Base-by-base conservation (phyloP, 192 early-diverging fungal genomes). In the Endogone sp. region DNA sequence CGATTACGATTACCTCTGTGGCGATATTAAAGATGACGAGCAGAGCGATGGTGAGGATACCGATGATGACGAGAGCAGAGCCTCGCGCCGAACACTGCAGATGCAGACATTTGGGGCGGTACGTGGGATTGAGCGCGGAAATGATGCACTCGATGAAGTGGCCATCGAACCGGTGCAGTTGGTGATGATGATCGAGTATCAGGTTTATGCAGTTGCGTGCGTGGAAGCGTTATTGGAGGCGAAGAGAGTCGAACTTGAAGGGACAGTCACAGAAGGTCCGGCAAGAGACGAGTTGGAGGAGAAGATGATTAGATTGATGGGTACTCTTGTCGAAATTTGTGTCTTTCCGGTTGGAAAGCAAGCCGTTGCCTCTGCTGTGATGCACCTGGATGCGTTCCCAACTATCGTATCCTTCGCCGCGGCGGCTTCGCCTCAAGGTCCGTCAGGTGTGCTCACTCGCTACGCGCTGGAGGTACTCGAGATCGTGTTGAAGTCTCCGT, bases 81-180 rank as follows among this genome's bases (percentile, higher is more conserved):
- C 70, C 16, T 6, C 16, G n/a, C 29, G 70, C 11, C 70, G 32
- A 16, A 67, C 66, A n/a, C 55, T 71, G 22, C 59, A n/a, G 24
- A 71, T 71, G 70, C 70, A 71, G 23, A 71, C 57, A 30, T 71
- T 27, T 32, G 70, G 70, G 25, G 65, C 70, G 6, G 61, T 71
- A n/a, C 64, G 70, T 16, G 56, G 57, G 24, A 28, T 32, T 16
- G 37, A 49, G 37, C 16, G 37, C 37, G 37, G 37, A 2, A 68
- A 31, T 3, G 64, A 67, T 67, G 58, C 22, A 28, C 60, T 71
- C 20, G 65, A 71, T 26, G 30, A 58, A 22, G 64, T 24, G 29
- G 29, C 31, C 25, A 71, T 67, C 28, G 44, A 63, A 16, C 32
- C 65, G 21, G 64, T 60, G 44, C 70, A 71, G 61, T 32, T 66